These are phyloP conservation scores for Leccinum broughii DNA, from an alignment of 768 basidiomycete genomes.

Conservation along the genomic window DNA sequence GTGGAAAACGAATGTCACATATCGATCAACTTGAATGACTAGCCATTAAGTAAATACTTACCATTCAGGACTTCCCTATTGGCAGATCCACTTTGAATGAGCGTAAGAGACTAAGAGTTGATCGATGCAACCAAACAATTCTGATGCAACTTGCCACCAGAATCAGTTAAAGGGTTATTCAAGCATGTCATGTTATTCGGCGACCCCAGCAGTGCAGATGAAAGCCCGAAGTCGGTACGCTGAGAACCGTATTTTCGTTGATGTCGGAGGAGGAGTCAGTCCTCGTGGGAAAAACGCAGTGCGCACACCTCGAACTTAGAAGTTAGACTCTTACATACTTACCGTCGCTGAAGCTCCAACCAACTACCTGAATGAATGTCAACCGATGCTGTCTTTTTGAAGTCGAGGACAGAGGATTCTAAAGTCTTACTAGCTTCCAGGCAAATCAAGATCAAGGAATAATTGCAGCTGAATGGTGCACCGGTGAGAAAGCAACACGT, in stretches of 20 bases:
- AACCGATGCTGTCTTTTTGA: neutral
- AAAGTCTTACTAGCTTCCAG: neutral
- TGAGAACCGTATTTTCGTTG: slow-evolving; percentile 38
- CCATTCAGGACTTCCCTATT: neutral
- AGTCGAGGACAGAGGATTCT: neutral
- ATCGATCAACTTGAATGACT: neutral
- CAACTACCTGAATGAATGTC: neutral
- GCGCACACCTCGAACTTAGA: no score
- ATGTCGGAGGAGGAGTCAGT: slow-evolving; percentile 29
- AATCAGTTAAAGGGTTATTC: slow-evolving; percentile 25
- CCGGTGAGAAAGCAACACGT: neutral
- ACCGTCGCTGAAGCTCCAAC: neutral
- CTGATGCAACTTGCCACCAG: slow-evolving; percentile 45
- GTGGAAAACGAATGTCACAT: neutral
- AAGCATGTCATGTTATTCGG: slow-evolving; percentile 32
- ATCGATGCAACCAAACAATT: slow-evolving; percentile 22
- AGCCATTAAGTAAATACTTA: slow-evolving; percentile 4
- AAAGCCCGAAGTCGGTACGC: slow-evolving; percentile 46
- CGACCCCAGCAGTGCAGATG: slow-evolving; percentile 23
- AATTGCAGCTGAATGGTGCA: neutral
- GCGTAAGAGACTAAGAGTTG: neutral
- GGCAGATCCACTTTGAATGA: neutral
- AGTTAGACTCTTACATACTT: no score
- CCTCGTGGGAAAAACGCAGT: neutral
- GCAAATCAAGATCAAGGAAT: neutral